These are phyloP conservation scores for Kodamaea kakaduensis DNA, from an alignment of 805 yeast genomes.

Conservation along the genomic window DNA sequence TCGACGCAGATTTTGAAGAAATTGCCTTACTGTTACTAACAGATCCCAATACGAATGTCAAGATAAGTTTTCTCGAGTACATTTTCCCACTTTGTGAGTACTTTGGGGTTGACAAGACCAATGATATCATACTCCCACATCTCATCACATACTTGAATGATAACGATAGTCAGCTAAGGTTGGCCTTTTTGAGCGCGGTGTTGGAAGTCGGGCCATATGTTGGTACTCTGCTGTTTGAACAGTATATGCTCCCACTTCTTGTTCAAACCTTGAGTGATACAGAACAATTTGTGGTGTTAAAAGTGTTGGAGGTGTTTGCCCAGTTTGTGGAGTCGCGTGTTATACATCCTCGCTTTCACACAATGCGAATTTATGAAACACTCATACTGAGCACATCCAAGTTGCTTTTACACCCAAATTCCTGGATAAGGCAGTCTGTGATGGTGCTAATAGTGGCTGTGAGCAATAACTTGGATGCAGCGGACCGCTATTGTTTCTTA, in stretches of 20 bases:
- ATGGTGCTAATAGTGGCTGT: conserved; percentile 58
- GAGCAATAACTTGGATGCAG: conserved; percentile 58
- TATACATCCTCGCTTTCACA: conserved; percentile 36
- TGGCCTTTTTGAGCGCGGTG: conserved; percentile 68
- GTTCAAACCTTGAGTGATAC: conserved; percentile 80
- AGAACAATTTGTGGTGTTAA: conserved; percentile 75
- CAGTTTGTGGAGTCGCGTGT: conserved; percentile 28
- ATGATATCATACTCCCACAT: conserved; percentile 85
- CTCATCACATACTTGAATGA: conserved; percentile 89
- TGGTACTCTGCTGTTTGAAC: conserved; percentile 80
- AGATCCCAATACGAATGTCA: conserved; percentile 62
- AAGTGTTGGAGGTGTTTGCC: conserved; percentile 49
- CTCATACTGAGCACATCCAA: conserved; percentile 38
- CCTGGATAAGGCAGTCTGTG: conserved; percentile 72
- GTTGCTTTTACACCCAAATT: conserved; percentile 79
- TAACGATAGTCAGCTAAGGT: conserved; percentile 58
- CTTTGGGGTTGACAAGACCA: conserved; percentile 83
- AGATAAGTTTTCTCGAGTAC: conserved; percentile 62
- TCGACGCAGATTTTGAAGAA: conserved; percentile 57
- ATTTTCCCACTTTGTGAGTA: conserved; percentile 76
- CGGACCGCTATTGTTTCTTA: conserved; percentile 79
- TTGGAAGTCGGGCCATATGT: conserved; percentile 73
- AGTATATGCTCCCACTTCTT: conserved; percentile 79
- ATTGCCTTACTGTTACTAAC: conserved; percentile 64
- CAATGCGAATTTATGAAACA: conserved; percentile 36